Evolutionary conservation across 768 basidiomycete species (phyloP), one percentile per base, ranked within the genome.

Genomic region (Hericium coralloides): DNA sequence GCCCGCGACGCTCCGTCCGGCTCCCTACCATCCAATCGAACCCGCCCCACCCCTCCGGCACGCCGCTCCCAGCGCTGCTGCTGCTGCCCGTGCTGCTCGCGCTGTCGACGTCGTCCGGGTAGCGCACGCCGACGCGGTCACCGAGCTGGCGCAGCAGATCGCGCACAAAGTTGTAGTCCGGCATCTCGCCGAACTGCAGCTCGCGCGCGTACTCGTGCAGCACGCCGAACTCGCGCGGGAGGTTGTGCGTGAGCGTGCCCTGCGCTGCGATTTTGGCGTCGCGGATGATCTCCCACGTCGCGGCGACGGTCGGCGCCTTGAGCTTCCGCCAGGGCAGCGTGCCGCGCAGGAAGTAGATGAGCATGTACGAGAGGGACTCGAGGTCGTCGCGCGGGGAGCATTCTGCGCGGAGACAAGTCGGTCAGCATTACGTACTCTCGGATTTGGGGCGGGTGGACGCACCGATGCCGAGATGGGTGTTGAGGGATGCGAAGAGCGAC

Each of bases 151-250:
- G 76, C 69, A 93, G 90, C 48, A 92, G 78, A 48, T 79, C 80
- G 45, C 91, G 78, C 22, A 93, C 74, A 25, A 91, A 91, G 47
- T 84, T 85, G 64, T 94, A 95, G 70, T 95, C 92, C 10, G 92
- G 92, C 41, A 90, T 76, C 73, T 94, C 92, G 65, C 89, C 89
- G 63, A 93, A 94, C 60, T 86, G 86, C 38, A 95, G 81, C 2
- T 83, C 83, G 48, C 92, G 81, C 20, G 87, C 83, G 71, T 94
- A 94, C 48, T 70, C 70, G 69, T 86, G 87, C 63, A 92, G 78
- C 55, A 90, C 80, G 60, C 86, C 87, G 58, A 92, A 90, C 70
- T 93, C 90, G 50, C 83, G 77, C 14, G 89, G 89, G 55, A 92
- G 81, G 4, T 86, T 84, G 55, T 83, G 79, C 9, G 88, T 89